Conservation (phyloP, 768 basidiomycete species). For the Bullera alba region DNA sequence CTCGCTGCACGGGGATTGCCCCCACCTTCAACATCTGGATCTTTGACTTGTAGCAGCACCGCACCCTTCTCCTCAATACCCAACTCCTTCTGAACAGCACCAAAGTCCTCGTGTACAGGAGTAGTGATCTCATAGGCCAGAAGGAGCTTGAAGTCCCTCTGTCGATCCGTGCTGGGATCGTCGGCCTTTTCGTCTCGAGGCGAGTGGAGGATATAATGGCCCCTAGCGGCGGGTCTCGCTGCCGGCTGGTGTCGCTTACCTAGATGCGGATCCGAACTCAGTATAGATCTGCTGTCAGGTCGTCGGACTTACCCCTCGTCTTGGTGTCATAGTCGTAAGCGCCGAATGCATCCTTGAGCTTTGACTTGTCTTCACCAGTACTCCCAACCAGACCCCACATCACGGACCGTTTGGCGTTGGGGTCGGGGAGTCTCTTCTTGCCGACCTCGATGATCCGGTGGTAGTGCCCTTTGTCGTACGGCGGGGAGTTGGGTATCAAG, state of each 20-base stretch:
- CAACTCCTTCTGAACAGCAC: constrained; percentile 33
- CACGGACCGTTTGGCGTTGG: constrained; percentile 34
- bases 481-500: constrained; percentile 28
- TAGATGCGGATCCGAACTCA: not conserved
- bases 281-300: not conserved
- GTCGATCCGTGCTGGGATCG: constrained; percentile 23
- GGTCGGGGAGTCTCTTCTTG: constrained; percentile 43
- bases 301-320: constrained; percentile 25
- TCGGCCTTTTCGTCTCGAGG: constrained; percentile 36
- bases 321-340: constrained; percentile 38
- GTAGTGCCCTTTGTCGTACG: constrained; percentile 31
- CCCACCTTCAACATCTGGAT: constrained; percentile 22
- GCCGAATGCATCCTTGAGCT: constrained; percentile 31
- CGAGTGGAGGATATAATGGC: constrained; percentile 42
- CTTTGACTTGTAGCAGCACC: constrained; percentile 34
- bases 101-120: constrained; percentile 32
- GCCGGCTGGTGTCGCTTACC: constrained; percentile 35
- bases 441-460: constrained; percentile 41
- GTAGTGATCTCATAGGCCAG: constrained; percentile 39
- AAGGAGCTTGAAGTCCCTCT: constrained; percentile 35
- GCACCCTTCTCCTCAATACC: constrained; percentile 29
- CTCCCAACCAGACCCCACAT: constrained; percentile 36
- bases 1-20: constrained; percentile 32
- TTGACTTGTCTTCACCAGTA: constrained; percentile 15
- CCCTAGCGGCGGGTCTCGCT: constrained; percentile 37